phyloP scores from a whole-genome alignment of 1,284 basidiomycete species.

The Vanrija humicola region DNA sequence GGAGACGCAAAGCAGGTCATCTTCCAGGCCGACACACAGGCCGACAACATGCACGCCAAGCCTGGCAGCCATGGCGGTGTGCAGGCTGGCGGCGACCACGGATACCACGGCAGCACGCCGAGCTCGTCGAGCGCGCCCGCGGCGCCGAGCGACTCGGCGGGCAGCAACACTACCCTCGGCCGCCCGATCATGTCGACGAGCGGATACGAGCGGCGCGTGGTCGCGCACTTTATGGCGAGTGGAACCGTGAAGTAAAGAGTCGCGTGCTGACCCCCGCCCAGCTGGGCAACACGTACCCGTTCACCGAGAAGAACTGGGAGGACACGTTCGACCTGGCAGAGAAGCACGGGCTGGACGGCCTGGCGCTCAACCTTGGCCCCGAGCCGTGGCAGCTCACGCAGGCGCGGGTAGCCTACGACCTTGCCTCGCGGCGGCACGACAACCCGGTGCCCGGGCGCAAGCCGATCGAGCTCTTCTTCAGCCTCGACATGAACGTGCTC shows the following conservation, averaged over 20 bases:
- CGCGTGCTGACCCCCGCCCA: constrained; percentile 9
- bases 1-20: not conserved
- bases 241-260: not conserved
- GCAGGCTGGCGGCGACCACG: too few relatives aligned
- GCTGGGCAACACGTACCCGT: constrained; percentile 49
- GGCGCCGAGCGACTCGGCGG: too few relatives aligned
- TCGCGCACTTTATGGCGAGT: constrained; percentile 50
- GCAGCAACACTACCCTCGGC: too few relatives aligned
- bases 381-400: constrained; percentile 48
- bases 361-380: constrained; percentile 47
- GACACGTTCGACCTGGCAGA: constrained; percentile 38
- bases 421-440: constrained; percentile 9
- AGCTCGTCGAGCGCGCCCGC: too few relatives aligned
- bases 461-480: constrained; percentile 37
- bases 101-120: too few relatives aligned
- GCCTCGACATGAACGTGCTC: constrained; percentile 47
- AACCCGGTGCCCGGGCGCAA: not conserved
- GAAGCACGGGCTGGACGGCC: constrained; percentile 44
- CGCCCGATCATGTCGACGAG: not conserved
- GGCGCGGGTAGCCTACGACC: constrained; percentile 34
- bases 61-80: too few relatives aligned
- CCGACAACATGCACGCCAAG: not conserved
- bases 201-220: constrained; percentile 22
- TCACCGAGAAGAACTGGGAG: constrained; percentile 39
- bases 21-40: not conserved